Evolutionary conservation across 2,329 filamentous ascomycete species (phyloP), one percentile per base, ranked within the genome.

Genomic region (Sporothrix mexicana): DNA sequence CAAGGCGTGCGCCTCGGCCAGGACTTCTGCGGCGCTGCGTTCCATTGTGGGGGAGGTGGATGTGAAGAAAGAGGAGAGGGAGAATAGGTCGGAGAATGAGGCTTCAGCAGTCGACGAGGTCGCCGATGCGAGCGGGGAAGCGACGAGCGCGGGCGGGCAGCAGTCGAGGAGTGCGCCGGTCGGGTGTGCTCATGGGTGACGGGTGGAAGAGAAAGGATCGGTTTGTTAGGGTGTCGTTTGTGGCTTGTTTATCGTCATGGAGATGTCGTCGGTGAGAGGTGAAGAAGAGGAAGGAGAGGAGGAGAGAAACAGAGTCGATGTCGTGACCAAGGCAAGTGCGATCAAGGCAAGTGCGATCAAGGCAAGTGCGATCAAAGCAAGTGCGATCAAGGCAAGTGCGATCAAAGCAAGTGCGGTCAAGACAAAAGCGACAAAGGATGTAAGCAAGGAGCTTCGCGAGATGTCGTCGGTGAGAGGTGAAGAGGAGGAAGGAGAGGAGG

Each of bases 1-100:
- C 9, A 68, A 30, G 2, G 66, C 66, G 75, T 84, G 79, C 53
- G 82, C 82, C 72, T 77, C 74, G 53, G 76, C 74, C 70, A 81
- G 76, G 61, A 77, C 74, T 10, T 76, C 74, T 2, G 75, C 77
- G 66, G 36, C 64, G 64, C 51, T 77, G 77, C 74, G 75, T 20
- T 79, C 78, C 79, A 80, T 79, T 73, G 76, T 73, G 69, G 73
- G 71, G 13, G 70, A 7, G 75, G 68, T 73, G 57, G 71, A 67
- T 64, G 49, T 23, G 9, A 62, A 36, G 49, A 20, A 69, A 23
- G 23, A 23, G 61, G 49, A 59, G 51, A 17, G 3, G 17, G 23
- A 20, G 13, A 57, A n/a, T 36, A 12, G 15, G 61, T 20, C 43
- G 61, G 25, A 36, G 66, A 9, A 13, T 67, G 45, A 55, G 45